Base-by-base conservation (phyloP, 2,329 filamentous ascomycete species). In the Lecanosticta acicola region DNA sequence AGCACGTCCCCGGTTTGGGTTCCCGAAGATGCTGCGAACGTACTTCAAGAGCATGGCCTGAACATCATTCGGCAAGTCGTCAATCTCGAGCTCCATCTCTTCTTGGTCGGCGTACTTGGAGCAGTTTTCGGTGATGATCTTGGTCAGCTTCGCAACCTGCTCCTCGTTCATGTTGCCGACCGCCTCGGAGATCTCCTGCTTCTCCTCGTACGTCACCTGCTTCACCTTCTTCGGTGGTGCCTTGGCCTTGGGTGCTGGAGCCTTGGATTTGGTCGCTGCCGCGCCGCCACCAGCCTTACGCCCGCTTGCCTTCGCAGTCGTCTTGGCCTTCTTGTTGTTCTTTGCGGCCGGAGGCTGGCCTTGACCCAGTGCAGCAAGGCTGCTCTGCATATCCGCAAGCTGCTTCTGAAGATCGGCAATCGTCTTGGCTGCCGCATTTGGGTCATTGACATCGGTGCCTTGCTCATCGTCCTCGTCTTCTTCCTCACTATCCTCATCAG, bases 81-180 rank as follows among this genome's bases (percentile, higher is more conserved):
- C 79, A 53, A 82, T 81, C 53, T 82, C 79, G 26, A 90, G 73
- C 58, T 87, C 79, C 60, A 81, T 73, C 58, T 80, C 78, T 39
- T 79, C 78, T 54, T 75, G 72, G 59, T 74, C 66, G 26, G 68
- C 63, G 71, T 93, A 74, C 74, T 84, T 74, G 70, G 87, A 71
- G 72, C 87, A 68, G 56, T 94, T 91, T 54, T 80, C 81, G 65
- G 94, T 88, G 62, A 98, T 97, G 51, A 97, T 90, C 49, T 85
- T 81, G 24, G 96, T 87, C 0, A 91, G 88, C 56, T 81, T 80
- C 40, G 83, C 78, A 61, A 95, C 84, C 55, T 87, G 82, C n/a
- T 76, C 74, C 40, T 85, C 84, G 14, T 89, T 83, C 46, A 97
- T 80, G 51, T 83, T 83, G 46, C 45, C 49, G 16, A 60, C 57